phyloP scores from a whole-genome alignment of 768 basidiomycete genomes.

The Exsudoporus frostii region DNA sequence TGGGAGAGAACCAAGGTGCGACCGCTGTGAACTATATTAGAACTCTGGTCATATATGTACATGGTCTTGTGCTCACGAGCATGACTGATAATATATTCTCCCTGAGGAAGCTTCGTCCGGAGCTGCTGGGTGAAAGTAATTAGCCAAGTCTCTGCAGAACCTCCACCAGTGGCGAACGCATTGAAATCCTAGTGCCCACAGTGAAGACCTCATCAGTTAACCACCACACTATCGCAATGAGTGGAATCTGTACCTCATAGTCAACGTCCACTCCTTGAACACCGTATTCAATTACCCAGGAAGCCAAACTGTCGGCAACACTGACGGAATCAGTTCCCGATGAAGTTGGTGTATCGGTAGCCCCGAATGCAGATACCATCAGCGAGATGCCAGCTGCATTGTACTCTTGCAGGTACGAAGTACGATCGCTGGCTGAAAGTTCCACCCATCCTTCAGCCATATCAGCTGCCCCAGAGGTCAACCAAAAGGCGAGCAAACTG shows the following conservation, averaged over 20 bases:
- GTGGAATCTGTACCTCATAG: constrained; percentile 36
- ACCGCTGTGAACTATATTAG: constrained; percentile 30
- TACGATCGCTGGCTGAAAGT: constrained; percentile 36
- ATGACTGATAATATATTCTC: constrained; percentile 34
- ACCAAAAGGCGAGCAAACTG: constrained; percentile 41
- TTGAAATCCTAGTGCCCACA: constrained; percentile 48
- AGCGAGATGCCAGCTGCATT: constrained; percentile 53
- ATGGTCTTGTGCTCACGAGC: constrained; percentile 27
- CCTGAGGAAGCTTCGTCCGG: constrained; percentile 30
- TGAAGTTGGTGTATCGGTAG: constrained; percentile 38
- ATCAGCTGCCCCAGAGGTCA: constrained; percentile 40
- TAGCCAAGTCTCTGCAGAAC: constrained; percentile 47
- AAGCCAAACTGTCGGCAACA: constrained; percentile 41
- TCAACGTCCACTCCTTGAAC: constrained; percentile 54
- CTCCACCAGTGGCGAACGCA: constrained; percentile 40
- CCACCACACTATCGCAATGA: background rate
- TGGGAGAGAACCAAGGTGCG: constrained; percentile 41
- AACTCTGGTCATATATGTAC: no score
- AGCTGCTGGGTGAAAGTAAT: constrained; percentile 31
- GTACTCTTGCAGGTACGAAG: constrained; percentile 46
- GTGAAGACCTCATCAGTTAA: background rate
- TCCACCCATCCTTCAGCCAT: constrained; percentile 43
- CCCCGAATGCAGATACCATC: constrained; percentile 53
- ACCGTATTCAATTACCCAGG: constrained; percentile 43
- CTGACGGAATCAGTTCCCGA: constrained; percentile 34